Conservation (phyloP, 345 rosid genomes). For the Physaria fendleri region DNA sequence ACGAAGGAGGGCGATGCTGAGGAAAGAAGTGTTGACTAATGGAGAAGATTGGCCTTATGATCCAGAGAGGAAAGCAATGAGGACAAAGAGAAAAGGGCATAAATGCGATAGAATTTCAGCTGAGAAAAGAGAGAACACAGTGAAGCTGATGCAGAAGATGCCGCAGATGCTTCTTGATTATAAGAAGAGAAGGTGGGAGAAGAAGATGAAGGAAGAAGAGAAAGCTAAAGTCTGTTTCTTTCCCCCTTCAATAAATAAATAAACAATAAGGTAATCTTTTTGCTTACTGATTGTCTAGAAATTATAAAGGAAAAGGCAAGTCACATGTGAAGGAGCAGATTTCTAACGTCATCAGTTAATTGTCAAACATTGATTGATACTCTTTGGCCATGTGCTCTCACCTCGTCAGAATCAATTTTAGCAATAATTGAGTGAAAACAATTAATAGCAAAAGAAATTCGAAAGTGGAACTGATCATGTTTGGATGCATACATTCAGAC, state of each 20-base stretch:
- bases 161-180: too few relatives aligned
- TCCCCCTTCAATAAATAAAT: background rate
- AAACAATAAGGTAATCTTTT: background rate
- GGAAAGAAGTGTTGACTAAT: too few relatives aligned
- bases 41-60: too few relatives aligned
- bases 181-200: too few relatives aligned
- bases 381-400: slow-evolving; percentile 17
- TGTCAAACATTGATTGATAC: slow-evolving; percentile 7
- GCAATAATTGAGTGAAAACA: slow-evolving; percentile 20
- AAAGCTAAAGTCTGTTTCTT: too few relatives aligned
- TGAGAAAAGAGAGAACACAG: too few relatives aligned
- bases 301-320: slow-evolving; percentile 6
- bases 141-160: too few relatives aligned
- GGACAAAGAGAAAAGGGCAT: too few relatives aligned
- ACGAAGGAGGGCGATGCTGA: too few relatives aligned
- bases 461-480: background rate
- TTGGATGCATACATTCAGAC: background rate
- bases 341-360: slow-evolving; percentile 11
- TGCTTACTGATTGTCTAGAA: background rate
- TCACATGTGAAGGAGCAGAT: slow-evolving; percentile 24
- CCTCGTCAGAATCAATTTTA: slow-evolving; percentile 1
- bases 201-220: too few relatives aligned
- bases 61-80: too few relatives aligned
- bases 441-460: background rate
- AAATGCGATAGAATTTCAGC: too few relatives aligned